Conservation (phyloP, 441 rosid genomes). For the Eruca vesicaria region DNA sequence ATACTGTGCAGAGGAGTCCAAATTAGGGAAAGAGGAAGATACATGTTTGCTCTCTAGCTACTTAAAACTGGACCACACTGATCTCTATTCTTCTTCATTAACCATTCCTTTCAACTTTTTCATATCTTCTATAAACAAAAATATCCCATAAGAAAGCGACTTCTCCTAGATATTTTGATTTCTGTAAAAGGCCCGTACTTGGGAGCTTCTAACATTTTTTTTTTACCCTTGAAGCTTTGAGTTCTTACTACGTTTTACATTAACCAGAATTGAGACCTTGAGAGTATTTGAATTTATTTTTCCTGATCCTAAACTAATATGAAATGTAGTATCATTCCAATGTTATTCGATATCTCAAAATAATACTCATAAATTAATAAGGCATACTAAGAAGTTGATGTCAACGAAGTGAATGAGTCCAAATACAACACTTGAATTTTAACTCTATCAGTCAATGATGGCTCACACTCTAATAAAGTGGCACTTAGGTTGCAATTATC, state of each 20-base stretch:
- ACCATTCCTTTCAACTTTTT: neutral
- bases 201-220: neutral
- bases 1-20: conserved; percentile 28
- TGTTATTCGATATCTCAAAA: neutral
- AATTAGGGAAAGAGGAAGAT: conserved; percentile 25
- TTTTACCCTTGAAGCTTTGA: neutral
- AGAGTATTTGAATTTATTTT: neutral
- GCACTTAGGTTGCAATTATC: neutral
- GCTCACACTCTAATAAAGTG: neutral
- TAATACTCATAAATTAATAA: neutral
- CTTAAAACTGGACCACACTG: conserved; percentile 28
- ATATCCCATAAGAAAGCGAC: conserved; percentile 2
- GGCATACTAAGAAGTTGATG: neutral
- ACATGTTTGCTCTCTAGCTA: conserved; percentile 31
- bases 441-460: neutral
- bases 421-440: neutral
- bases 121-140: conserved; percentile 2
- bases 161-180: neutral
- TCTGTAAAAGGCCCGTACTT: neutral
- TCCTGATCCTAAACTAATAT: neutral
- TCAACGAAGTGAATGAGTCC: neutral
- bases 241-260: neutral
- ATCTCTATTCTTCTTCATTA: conserved; percentile 16
- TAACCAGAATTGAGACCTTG: neutral
- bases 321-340: neutral